Evolutionary conservation across 768 basidiomycete genomes (phyloP).

Genomic region (Russula brevipes): DNA sequence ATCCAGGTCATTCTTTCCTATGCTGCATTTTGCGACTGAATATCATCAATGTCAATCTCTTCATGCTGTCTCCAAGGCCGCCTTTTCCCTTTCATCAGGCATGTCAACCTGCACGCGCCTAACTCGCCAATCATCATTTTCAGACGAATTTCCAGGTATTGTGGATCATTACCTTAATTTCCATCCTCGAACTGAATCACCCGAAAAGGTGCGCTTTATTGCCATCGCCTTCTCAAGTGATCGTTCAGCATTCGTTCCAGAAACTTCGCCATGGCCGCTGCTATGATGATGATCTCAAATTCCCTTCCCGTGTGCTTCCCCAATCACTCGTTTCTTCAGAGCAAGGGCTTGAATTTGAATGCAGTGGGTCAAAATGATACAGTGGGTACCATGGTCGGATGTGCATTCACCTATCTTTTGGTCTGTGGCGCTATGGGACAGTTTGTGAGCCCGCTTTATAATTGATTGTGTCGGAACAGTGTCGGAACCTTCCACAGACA

Average conservation of each 20-base stretch:
- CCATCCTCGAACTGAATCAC: conserved; percentile 64
- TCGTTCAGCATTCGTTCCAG: conserved; percentile 34
- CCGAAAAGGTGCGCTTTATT: conserved; percentile 62
- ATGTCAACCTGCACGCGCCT: conserved; percentile 20
- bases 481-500: not conserved
- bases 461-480: not conserved
- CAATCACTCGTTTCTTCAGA: conserved; percentile 85
- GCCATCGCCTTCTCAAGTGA: too few species aligned
- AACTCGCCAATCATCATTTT: not conserved
- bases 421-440: conserved; percentile 93
- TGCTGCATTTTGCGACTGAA: conserved; percentile 56
- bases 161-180: conserved; percentile 85
- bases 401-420: conserved; percentile 84
- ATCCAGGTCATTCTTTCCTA: conserved; percentile 61
- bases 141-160: conserved; percentile 70
- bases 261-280: conserved; percentile 71
- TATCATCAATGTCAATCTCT: conserved; percentile 79
- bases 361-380: conserved; percentile 62
- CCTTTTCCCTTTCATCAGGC: conserved; percentile 74
- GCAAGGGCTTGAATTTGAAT: conserved; percentile 62
- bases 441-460: conserved; percentile 55
- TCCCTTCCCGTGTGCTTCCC: conserved; percentile 94
- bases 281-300: conserved; percentile 94
- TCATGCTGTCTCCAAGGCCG: conserved; percentile 91
- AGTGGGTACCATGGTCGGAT: conserved; percentile 81